Evolutionary conservation across 2,329 filamentous ascomycete genomes (phyloP), one percentile per base, ranked within the genome.

Genomic region (Trichoderma harzianum): DNA sequence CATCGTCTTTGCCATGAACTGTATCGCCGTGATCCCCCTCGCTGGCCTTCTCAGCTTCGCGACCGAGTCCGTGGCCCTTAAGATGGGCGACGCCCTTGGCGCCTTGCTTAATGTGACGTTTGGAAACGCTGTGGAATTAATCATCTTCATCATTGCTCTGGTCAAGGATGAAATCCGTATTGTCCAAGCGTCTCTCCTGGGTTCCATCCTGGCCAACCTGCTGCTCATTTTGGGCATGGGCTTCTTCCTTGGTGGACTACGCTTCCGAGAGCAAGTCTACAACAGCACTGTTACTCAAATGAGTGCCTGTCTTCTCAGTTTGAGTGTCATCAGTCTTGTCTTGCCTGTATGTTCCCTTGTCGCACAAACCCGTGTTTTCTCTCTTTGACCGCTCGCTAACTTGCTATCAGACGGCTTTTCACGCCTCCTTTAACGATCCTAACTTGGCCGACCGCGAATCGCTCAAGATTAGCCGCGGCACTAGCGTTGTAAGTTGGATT

Each of bases 231-330:
- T 98, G 76, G 95, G 95, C 78, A 97, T 97, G 94, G 91, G 91
- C 71, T 97, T 98, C 81, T 87, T 97, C 67, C 83, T 97, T 28
- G 95, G 95, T 78, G 95, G 94, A 74, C 84, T 97, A 69, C 91
- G 94, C 74, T 97, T 90, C 81, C 91, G 92, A 79, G 95, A 98
- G 84, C 95, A 97, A 85, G 91, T 98, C 74, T 98, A 97, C 83
- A 98, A 97, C 83, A 96, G 91, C 82, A 97, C 93, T 26, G 93
- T 97, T 72, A 97, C 94, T 1, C 94, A 98, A 80, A 97, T 97
- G 93, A 97, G 94, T 79, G 95, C 95, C 66, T 97, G 94, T 83
- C 86, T 98, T 76, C 88, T 98, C 76, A 97, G 93, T 84, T 82
- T 97, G 81, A 95, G 93, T 78, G 95, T 97, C 73, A 95, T 93